Evolutionary conservation across 352 stramenopile genomes (phyloP).

Genomic region (Aphanomyces invadans): DNA sequence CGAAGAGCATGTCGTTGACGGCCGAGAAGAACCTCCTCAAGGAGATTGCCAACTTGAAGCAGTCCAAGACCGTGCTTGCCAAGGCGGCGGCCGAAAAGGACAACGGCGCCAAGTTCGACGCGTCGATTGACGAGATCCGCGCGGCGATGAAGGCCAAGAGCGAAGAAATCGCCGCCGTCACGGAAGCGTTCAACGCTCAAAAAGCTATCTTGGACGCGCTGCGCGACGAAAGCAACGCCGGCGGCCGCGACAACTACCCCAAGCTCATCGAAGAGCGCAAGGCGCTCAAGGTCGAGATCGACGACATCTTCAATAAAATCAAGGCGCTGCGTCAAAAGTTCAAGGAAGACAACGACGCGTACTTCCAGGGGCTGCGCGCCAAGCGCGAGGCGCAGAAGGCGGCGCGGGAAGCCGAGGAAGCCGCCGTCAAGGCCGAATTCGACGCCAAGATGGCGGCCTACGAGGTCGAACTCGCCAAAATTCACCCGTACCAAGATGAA

Average conservation of each 20-base stretch:
- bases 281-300: slow-evolving; percentile 87
- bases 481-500: slow-evolving; percentile 94
- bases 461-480: slow-evolving; percentile 93
- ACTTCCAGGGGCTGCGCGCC: slow-evolving; percentile 87
- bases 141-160: slow-evolving; percentile 85
- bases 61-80: slow-evolving; percentile 84
- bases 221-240: slow-evolving; percentile 81
- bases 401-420: slow-evolving; percentile 74
- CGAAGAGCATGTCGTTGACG: slow-evolving; percentile 91
- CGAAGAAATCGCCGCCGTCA: slow-evolving; percentile 90
- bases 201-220: slow-evolving; percentile 85
- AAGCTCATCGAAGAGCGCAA: slow-evolving; percentile 79
- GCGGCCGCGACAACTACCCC: slow-evolving; percentile 82
- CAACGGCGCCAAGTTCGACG: slow-evolving; percentile 71
- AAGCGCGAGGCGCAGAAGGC: slow-evolving; percentile 81
- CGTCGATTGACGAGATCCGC: slow-evolving; percentile 68
- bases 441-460: slow-evolving; percentile 95
- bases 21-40: slow-evolving; percentile 98
- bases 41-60: slow-evolving; percentile 90
- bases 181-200: slow-evolving; percentile 88
- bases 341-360: slow-evolving; percentile 90
- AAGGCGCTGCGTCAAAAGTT: slow-evolving; percentile 86
- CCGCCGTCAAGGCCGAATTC: slow-evolving; percentile 68
- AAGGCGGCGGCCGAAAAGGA: slow-evolving; percentile 76
- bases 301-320: slow-evolving; percentile 81